Base-by-base conservation (phyloP, 176 grass and related monocot genomes). In the barley (Hordeum vulgare) region DNA sequence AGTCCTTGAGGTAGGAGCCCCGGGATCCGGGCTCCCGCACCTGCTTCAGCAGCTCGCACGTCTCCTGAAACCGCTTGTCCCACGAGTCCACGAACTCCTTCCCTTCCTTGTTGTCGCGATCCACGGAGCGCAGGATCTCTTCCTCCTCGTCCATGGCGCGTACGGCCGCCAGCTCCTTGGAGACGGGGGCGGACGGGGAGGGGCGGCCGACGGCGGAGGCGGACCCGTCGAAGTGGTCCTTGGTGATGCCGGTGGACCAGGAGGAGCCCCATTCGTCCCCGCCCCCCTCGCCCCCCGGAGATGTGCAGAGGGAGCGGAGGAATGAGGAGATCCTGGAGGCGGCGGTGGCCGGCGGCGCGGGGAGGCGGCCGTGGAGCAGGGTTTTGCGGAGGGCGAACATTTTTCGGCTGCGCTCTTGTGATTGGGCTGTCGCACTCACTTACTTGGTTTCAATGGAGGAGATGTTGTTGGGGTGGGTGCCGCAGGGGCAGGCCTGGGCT, bases 151-250 rank as follows among this genome's bases (percentile, higher is more conserved):
- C 93, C 89, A 92, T 92, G 60, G 86, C 24, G 24, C 89, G 89
- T 26, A 82, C 86, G 49, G 81, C 71, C 42, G 42, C 77, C 44
- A 86, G 80, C 77, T 84, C 75, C 28, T 13, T 56, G 25, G 90
- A 89, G 27, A 70, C 11, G 42, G 82, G 58, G 7, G 47, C 36
- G n/a, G 85, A 81, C 15, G 42, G 64, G 61, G 89, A 56, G 1
- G 44, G 78, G 35, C 62, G 87, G 23, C 85, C 89, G 21, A 71
- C 64, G 23, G 88, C 60, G 44, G 78, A 42, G 45, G 81, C 79
- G 23, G 86, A 83, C 11, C 96, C 96, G 26, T 99, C 93, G 80
- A 99, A 96, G 80, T 99, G 96, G 28, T 95, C 96, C 93, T 87
- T 96, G 31, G 96, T 94, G 77, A 90, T 64, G 24, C 96, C 97